Percentiles rank a stretch among this genome's conserved stretches.
These are phyloP conservation scores for Trifolium dubium DNA, from an alignment of 306 rosid genomes.

Conservation along the genomic window DNA sequence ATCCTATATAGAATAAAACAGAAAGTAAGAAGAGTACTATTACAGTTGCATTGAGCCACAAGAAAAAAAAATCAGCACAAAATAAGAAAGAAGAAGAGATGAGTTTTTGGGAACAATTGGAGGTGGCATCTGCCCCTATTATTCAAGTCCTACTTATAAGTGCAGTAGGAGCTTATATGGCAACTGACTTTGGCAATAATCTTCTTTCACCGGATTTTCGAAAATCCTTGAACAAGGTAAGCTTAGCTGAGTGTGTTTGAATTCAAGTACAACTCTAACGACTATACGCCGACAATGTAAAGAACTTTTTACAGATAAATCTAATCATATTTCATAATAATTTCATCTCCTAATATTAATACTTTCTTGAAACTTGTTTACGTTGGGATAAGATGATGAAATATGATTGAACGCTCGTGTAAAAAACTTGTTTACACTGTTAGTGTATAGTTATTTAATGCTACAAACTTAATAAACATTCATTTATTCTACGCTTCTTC, in stretches of 20 bases:
- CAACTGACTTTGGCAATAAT: slow-evolving; percentile 53
- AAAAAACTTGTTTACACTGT: neutral
- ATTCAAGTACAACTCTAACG: neutral
- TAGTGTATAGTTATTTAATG: neutral
- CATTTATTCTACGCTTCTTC: neutral
- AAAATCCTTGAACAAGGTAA: slow-evolving; percentile 72
- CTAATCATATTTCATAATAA: neutral
- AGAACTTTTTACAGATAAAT: no score
- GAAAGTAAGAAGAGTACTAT: neutral
- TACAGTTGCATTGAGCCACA: neutral
- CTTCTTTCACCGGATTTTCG: slow-evolving; percentile 62
- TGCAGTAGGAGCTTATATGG: slow-evolving; percentile 70
- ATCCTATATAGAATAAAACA: slow-evolving; percentile 21
- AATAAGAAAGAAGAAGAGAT: slow-evolving; percentile 39
- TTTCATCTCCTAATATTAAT: neutral
- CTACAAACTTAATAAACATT: neutral
- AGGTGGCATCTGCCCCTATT: slow-evolving; percentile 71
- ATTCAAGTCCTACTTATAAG: slow-evolving; percentile 68
- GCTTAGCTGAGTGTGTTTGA: neutral
- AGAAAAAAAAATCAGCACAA: neutral
- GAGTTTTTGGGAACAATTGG: slow-evolving; percentile 62
- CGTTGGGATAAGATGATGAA: neutral
- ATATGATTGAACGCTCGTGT: neutral
- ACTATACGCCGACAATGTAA: neutral
- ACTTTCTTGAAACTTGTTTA: neutral